Evolutionary conservation across 2,329 filamentous ascomycete species (phyloP), one percentile per base, ranked within the genome.

Genomic region (Beauveria varroae): DNA sequence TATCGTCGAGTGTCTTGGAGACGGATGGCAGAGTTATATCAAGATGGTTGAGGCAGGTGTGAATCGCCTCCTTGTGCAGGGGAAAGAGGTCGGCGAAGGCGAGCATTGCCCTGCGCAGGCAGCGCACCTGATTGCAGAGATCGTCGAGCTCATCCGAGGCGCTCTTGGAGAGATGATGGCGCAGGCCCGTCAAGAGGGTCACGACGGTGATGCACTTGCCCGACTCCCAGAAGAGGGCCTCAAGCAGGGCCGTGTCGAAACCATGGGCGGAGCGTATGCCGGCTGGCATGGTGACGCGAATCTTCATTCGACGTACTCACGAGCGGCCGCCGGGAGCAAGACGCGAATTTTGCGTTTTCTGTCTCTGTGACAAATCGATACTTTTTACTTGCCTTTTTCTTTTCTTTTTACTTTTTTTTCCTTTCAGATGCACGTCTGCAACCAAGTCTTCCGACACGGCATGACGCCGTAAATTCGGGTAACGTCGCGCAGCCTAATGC

Each of bases 41-140:
- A 40, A 62, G 26, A 28, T 62, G 53, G 28, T 62, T 62, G 18
- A 62, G 54, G 2, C 26, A 52, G 34, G 12, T 6, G 18, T 40
- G 26, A n/a, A 62, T 34, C 3, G 53, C 24, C 20, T 30, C 20
- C 24, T 20, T 14, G 47, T 62, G 22, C 9, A 62, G 46, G 5
- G 60, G 60, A 18, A 62, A 62, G 22, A 57, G 22, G 54, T 62
- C 60, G n/a, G 53, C 60, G 28, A 62, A 37, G 20, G 20, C 47
- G n/a, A 62, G 53, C 60, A 62, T 56, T 34, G 53, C 40, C 8
- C 14, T 26, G 28, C 60, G 60, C 34, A 47, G 22, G 8, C 7
- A 4, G 14, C 46, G 12, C 12, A 62, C n/a, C 20, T 46, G 20
- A 14, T 37, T 14, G 16, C 47, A 22, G 44, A 57, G n/a, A 14